Evolutionary conservation across 164 flowering plant genomes (phyloP).

Genomic region (Tetrastigma voinierianum): DNA sequence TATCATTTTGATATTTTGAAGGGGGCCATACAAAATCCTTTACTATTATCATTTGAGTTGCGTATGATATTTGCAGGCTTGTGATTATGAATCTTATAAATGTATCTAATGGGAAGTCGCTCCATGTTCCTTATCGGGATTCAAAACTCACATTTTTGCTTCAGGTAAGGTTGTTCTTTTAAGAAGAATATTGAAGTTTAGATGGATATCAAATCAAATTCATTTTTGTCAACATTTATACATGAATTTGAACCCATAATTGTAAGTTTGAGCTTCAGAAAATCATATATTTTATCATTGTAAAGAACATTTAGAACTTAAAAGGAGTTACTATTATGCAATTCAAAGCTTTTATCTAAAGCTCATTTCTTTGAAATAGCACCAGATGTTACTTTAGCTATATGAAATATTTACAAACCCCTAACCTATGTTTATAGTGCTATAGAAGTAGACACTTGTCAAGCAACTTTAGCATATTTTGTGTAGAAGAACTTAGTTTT

Average conservation of each 20-base stretch:
- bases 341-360: too few species aligned
- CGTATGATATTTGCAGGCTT: constrained; percentile 47
- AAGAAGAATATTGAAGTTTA: not conserved
- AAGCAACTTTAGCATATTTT: too few species aligned
- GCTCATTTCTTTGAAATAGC: too few species aligned
- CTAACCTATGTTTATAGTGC: not conserved
- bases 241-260: too few species aligned
- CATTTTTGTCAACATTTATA: too few species aligned
- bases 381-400: not conserved
- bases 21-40: not conserved
- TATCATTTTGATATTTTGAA: not conserved
- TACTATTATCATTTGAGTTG: not conserved
- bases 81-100: constrained; percentile 96
- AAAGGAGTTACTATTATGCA: too few species aligned
- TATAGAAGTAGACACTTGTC: too few species aligned
- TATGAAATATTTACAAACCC: not conserved
- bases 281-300: too few species aligned
- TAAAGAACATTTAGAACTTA: too few species aligned
- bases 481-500: too few species aligned
- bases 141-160: constrained; percentile 97
- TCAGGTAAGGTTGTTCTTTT: constrained; percentile 56
- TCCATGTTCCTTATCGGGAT: constrained; percentile 97
- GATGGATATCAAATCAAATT: not conserved
- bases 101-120: constrained; percentile 87
- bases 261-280: too few species aligned